Conservation (phyloP, 805 yeast species). For the Myxozyma melibiosi region DNA sequence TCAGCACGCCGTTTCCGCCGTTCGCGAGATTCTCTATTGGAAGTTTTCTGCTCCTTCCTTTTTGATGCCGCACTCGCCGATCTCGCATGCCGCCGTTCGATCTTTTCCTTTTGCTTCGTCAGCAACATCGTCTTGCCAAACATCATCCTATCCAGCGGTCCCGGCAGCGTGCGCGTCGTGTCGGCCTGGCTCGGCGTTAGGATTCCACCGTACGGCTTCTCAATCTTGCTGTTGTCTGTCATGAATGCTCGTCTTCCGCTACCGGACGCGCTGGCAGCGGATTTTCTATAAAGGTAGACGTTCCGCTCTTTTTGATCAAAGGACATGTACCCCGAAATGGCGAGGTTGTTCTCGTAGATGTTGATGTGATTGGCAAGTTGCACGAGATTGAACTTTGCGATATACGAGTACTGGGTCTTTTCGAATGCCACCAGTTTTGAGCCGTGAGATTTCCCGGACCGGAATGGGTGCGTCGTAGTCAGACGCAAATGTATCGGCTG, state of each 20-base stretch:
- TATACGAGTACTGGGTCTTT: constrained; percentile 7
- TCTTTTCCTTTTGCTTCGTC: constrained; percentile 18
- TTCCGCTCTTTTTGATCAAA: constrained; percentile 17
- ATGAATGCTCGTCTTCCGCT: not conserved
- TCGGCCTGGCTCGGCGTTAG: constrained; percentile 39
- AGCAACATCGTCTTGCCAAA: constrained; percentile 32
- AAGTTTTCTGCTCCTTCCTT: not conserved
- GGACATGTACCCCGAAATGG: constrained; percentile 21
- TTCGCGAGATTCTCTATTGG: not conserved
- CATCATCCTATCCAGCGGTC: constrained; percentile 35
- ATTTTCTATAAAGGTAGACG: constrained; percentile 2
- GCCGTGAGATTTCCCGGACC: not conserved
- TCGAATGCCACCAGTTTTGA: constrained; percentile 8
- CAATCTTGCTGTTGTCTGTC: not conserved
- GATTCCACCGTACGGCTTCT: constrained; percentile 33
- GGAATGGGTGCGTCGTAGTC: not conserved
- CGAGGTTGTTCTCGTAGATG: constrained; percentile 21
- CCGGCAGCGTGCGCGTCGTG: constrained; percentile 44
- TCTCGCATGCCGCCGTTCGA: not conserved
- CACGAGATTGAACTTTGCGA: constrained; percentile 21
- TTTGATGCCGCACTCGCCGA: not conserved
- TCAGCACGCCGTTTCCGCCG: constrained; percentile 3
- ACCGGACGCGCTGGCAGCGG: not conserved
- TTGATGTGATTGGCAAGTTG: constrained; percentile 25
- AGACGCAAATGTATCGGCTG: constrained; percentile 4